Evolutionary conservation across 192 early-diverging fungal genomes (phyloP).

Genomic region (Paraglomus brasilianum): DNA sequence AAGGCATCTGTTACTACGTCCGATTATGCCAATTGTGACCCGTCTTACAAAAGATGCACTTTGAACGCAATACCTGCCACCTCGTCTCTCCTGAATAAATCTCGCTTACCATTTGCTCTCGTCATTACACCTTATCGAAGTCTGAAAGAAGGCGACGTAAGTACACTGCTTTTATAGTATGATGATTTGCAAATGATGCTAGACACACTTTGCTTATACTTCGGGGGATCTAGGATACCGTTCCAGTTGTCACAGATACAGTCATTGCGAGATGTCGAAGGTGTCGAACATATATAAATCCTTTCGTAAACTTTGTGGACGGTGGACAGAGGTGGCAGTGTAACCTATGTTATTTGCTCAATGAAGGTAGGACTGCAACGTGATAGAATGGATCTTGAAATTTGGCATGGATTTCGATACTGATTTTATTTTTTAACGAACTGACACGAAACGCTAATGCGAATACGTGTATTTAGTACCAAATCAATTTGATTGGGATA

Average conservation of each 20-base stretch:
- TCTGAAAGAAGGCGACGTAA: slow-evolving; percentile 70
- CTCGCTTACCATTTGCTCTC: slow-evolving; percentile 86
- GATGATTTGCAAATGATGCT: not conserved
- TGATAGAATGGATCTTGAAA: slow-evolving; percentile 8
- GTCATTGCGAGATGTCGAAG: slow-evolving; percentile 92
- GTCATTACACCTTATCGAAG: slow-evolving; percentile 87
- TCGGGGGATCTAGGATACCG: slow-evolving; percentile 52
- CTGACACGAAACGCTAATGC: not conserved
- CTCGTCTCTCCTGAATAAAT: slow-evolving; percentile 78
- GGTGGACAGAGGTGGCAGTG: slow-evolving; percentile 96
- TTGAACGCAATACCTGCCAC: slow-evolving; percentile 87
- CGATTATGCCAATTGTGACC: slow-evolving; percentile 62
- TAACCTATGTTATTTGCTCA: slow-evolving; percentile 89
- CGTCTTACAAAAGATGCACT: slow-evolving; percentile 86
- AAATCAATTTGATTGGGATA: slow-evolving; percentile 72
- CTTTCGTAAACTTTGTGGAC: slow-evolving; percentile 93
- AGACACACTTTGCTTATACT: not conserved
- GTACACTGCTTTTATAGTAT: slow-evolving; percentile 7
- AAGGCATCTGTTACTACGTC: slow-evolving; percentile 54
- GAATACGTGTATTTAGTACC: slow-evolving; percentile 49
- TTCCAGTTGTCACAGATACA: slow-evolving; percentile 86
- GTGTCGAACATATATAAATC: slow-evolving; percentile 96
- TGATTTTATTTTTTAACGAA: not conserved
- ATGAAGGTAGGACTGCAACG: slow-evolving; percentile 65
- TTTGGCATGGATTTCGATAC: not conserved